Evolutionary conservation across 371 early-diverging fungal genomes (phyloP).

Genomic region (Mucor sp.): DNA sequence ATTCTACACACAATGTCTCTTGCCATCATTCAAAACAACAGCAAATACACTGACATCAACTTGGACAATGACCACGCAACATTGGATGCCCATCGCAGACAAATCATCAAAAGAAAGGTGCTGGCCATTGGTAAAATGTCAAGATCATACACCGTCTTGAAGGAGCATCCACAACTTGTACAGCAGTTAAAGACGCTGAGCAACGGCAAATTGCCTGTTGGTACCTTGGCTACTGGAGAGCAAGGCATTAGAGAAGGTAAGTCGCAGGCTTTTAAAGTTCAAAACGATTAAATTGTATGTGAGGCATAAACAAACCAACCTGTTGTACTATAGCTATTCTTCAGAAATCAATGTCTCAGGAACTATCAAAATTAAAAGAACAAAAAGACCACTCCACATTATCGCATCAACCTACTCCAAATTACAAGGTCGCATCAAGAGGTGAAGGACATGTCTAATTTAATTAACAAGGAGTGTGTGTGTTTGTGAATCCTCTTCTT

Average conservation of each 20-base stretch:
- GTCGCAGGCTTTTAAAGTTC: background rate
- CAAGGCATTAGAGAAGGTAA: slow-evolving; percentile 42
- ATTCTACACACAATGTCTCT: slow-evolving; percentile 13
- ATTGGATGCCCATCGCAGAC: slow-evolving; percentile 35
- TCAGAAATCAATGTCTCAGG: slow-evolving; percentile 5
- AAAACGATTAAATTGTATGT: background rate
- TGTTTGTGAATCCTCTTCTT: background rate
- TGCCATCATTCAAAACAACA: slow-evolving; percentile 15
- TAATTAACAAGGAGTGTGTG: background rate
- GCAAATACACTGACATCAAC: background rate
- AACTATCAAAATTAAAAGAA: slow-evolving; percentile 18
- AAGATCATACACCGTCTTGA: slow-evolving; percentile 33
- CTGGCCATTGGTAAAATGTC: slow-evolving; percentile 47
- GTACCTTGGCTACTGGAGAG: slow-evolving; percentile 36
- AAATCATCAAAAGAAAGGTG: slow-evolving; percentile 44
- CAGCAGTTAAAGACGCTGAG: slow-evolving; percentile 37
- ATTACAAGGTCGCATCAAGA: slow-evolving; percentile 19
- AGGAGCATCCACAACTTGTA: slow-evolving; percentile 39
- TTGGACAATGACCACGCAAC: slow-evolving; percentile 2
- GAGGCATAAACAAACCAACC: background rate
- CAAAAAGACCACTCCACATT: slow-evolving; percentile 13
- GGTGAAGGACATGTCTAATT: slow-evolving; percentile 19
- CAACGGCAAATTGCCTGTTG: slow-evolving; percentile 37
- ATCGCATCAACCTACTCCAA: slow-evolving; percentile 19
- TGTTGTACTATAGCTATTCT: background rate